Evolutionary conservation across 2,329 filamentous ascomycete species (phyloP), one percentile per base, ranked within the genome.

Genomic region (Cytospora piceicola): DNA sequence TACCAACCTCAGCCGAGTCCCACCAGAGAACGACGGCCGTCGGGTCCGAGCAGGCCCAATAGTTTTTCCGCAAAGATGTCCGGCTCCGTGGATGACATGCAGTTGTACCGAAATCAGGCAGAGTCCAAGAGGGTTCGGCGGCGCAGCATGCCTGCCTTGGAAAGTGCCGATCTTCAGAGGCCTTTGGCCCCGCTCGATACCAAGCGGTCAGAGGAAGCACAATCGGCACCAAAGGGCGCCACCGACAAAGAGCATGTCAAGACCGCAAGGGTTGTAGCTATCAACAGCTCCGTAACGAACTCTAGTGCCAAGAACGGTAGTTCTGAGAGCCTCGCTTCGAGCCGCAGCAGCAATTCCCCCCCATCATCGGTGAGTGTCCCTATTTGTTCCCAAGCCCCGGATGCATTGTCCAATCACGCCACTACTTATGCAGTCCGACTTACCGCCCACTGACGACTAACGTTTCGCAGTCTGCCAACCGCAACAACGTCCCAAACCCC

Each of bases 101-200:
- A 88, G 64, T 73, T 92, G 67, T 81, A 83, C 72, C 87, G 82
- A 65, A 81, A 83, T 63, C 76, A 81, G 30, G 92, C 94, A 32
- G 84, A 90, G 42, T 85, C 88, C 12, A 93, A 90, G 77, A 85
- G 92, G 73, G 90, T 93, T 77, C 85, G 93, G 71, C 88, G 93
- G 74, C 88, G 93, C 70, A 97, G 93, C 78, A 86, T 96, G 79
- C 92, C 92, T 70, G 90, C 87, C 22, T 77, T 85, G 67, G 83
- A 86, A 76, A 77, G 78, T 72, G 70, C 78, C 71, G 78, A 81
- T 67, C 79, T 79, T 70, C 74, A 76, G 63, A 77, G 73, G 68
- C 73, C 75, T 69, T 61, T 77, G 71, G 75, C 75, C 67, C 76
- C 79, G 68, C 78, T 77, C 62, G 74, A 76, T 52, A 73, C 76